phyloP scores from a whole-genome alignment of 768 basidiomycete species.

The Mycena haematopus region DNA sequence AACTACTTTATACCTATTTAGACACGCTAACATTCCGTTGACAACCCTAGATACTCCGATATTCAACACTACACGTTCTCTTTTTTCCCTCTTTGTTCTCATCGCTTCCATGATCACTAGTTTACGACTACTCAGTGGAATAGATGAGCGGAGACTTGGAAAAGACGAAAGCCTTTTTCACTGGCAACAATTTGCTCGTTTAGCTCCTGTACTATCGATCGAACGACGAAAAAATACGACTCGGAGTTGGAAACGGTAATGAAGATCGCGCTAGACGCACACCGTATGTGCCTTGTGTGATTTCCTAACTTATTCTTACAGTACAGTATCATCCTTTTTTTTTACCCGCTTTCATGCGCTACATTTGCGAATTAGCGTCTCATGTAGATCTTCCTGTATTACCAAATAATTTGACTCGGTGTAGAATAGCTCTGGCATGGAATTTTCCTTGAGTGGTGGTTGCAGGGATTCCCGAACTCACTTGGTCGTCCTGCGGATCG shows the following conservation, averaged over 20 bases:
- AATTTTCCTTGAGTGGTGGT: no score
- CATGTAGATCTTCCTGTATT: no score
- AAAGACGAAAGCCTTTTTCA: not conserved
- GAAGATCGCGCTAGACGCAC: no score
- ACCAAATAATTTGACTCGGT: no score
- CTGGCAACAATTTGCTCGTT: not conserved
- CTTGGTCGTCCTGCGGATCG: no score
- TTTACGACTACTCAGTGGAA: conserved; percentile 1
- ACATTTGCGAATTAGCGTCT: not conserved
- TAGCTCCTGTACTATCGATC: not conserved
- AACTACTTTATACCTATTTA: conserved; percentile 14
- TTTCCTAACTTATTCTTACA: not conserved
- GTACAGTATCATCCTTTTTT: not conserved
- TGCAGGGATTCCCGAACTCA: no score
- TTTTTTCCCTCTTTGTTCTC: conserved; percentile 10
- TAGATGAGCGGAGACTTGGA: not conserved
- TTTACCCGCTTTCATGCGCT: no score
- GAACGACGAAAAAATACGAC: not conserved
- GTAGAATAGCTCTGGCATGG: no score
- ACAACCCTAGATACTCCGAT: not conserved
- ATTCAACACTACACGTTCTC: conserved; percentile 6
- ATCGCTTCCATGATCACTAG: conserved; percentile 9
- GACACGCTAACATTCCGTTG: conserved; percentile 2
- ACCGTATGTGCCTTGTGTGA: not conserved
- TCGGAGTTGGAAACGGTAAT: not conserved